A percentile compares a stretch with the other conserved stretches of the same genome.
These are phyloP conservation scores for Collybia nuda DNA, from an alignment of 768 basidiomycete species.

Conservation along the genomic window DNA sequence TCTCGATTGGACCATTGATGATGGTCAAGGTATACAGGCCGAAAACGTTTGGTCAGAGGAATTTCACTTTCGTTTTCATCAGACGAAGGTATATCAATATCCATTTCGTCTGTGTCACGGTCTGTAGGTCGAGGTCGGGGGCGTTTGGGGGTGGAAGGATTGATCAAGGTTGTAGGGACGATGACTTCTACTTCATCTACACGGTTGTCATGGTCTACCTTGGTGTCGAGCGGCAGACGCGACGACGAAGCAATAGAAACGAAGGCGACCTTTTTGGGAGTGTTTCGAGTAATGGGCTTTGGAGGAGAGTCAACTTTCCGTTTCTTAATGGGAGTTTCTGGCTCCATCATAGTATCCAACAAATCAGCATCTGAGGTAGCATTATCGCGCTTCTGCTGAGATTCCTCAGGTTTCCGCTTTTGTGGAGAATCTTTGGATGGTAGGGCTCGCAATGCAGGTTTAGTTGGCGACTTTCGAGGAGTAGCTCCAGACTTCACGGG, in stretches of 20 bases:
- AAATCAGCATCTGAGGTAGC: constrained; percentile 24
- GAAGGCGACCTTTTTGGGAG: constrained; percentile 2
- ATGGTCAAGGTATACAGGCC: constrained; percentile 50
- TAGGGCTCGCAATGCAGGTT: constrained; percentile 22
- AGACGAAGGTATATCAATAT: constrained; percentile 4
- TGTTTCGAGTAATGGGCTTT: constrained; percentile 9
- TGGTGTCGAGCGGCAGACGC: constrained; percentile 3
- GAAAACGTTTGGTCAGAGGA: constrained; percentile 36
- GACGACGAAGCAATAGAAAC: constrained; percentile 15
- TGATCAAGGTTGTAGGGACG: too few species aligned
- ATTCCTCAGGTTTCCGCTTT: constrained; percentile 29
- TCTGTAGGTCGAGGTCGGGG: neutral
- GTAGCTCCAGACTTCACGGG: constrained; percentile 18
- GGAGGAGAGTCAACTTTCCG: constrained; percentile 23
- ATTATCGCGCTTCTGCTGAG: neutral
- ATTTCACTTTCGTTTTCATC: constrained; percentile 8
- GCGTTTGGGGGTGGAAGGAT: neutral
- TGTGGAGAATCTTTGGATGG: constrained; percentile 36
- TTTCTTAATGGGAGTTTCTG: constrained; percentile 43
- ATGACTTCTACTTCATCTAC: neutral
- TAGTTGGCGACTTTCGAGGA: constrained; percentile 20
- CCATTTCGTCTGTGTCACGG: constrained; percentile 3
- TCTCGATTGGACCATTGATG: constrained; percentile 46
- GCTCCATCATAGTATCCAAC: constrained; percentile 25
- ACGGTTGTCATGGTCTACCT: neutral